Percentiles rank a stretch among this genome's conserved stretches.
phyloP scores from a whole-genome alignment of 2,329 filamentous ascomycete genomes.

The Amylocarpus encephaloides region DNA sequence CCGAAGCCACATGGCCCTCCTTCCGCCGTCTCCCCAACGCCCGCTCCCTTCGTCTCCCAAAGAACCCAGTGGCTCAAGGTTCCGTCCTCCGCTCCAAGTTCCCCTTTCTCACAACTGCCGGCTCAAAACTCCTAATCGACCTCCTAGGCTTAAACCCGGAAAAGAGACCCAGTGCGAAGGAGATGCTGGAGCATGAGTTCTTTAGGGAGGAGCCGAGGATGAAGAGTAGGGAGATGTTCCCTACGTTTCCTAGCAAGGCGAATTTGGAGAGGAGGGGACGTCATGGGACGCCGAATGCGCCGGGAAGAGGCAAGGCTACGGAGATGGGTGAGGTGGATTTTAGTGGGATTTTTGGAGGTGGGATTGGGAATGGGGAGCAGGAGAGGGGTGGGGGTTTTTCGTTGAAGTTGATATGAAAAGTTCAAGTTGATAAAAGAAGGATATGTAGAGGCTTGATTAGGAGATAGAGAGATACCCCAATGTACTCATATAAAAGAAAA shows the following conservation, averaged over 20 bases:
- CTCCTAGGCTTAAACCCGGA: slow-evolving; percentile 72
- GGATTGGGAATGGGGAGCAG: slow-evolving; percentile 54
- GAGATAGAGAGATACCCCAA: background rate
- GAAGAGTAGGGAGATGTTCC: slow-evolving; percentile 88
- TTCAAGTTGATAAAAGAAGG: background rate
- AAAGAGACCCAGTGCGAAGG: slow-evolving; percentile 60
- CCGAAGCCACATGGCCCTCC: slow-evolving; percentile 73
- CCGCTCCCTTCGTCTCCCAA: slow-evolving; percentile 65
- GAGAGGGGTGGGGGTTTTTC: slow-evolving; percentile 60
- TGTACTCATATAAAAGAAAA: background rate
- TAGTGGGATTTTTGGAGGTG: slow-evolving; percentile 59
- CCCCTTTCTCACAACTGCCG: slow-evolving; percentile 71
- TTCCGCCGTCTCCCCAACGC: slow-evolving; percentile 87
- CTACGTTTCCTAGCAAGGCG: slow-evolving; percentile 93
- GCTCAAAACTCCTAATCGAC: slow-evolving; percentile 59
- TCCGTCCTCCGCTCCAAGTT: slow-evolving; percentile 70
- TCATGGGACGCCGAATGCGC: slow-evolving; percentile 74
- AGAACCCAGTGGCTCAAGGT: slow-evolving; percentile 34
- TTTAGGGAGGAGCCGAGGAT: slow-evolving; percentile 85
- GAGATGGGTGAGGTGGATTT: slow-evolving; percentile 56
- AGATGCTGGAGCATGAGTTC: slow-evolving; percentile 75
- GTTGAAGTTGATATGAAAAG: slow-evolving; percentile 50
- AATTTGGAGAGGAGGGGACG: slow-evolving; percentile 76
- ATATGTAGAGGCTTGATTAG: background rate
- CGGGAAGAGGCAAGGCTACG: slow-evolving; percentile 61